phyloP scores from a whole-genome alignment of 1,284 basidiomycete genomes.

The Ustilago cynodontis region DNA sequence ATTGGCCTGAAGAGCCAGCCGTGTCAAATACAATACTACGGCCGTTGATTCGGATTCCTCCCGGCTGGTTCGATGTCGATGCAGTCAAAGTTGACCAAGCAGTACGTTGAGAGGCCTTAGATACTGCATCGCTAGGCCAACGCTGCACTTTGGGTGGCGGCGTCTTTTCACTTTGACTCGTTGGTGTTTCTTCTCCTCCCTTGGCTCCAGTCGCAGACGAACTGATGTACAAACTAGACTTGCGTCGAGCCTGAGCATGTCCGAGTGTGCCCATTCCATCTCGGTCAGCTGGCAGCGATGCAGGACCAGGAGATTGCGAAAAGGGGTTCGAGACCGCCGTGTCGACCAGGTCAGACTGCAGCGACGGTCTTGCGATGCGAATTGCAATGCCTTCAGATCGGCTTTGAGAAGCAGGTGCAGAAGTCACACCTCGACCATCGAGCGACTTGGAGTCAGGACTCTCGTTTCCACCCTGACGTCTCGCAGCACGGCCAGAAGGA shows the following conservation, averaged over 20 bases:
- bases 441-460: conserved; percentile 17
- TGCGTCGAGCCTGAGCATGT: conserved; percentile 30
- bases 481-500: conserved; percentile 18
- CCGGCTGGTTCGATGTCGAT: conserved; percentile 16
- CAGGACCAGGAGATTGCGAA: conserved; percentile 52
- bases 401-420: conserved; percentile 48
- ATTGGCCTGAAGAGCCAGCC: neutral
- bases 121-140: conserved; percentile 33
- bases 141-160: conserved; percentile 38
- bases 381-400: conserved; percentile 43
- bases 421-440: conserved; percentile 26
- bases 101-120: conserved; percentile 23
- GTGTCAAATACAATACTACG: conserved; percentile 45
- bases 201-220: conserved; percentile 17
- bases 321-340: conserved; percentile 50
- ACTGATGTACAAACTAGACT: conserved; percentile 43
- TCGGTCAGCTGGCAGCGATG: conserved; percentile 36
- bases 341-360: conserved; percentile 31
- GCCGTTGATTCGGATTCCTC: conserved; percentile 46
- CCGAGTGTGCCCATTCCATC: conserved; percentile 31
- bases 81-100: conserved; percentile 24
- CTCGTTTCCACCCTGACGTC: conserved; percentile 18
- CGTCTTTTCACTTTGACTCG: conserved; percentile 5
- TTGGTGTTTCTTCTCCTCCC: neutral
- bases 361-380: conserved; percentile 10